Percentiles rank a stretch among this genome's conserved stretches.
Evolutionary conservation across 208 protist species (phyloP).

Genomic region (Leishmania tropica): DNA sequence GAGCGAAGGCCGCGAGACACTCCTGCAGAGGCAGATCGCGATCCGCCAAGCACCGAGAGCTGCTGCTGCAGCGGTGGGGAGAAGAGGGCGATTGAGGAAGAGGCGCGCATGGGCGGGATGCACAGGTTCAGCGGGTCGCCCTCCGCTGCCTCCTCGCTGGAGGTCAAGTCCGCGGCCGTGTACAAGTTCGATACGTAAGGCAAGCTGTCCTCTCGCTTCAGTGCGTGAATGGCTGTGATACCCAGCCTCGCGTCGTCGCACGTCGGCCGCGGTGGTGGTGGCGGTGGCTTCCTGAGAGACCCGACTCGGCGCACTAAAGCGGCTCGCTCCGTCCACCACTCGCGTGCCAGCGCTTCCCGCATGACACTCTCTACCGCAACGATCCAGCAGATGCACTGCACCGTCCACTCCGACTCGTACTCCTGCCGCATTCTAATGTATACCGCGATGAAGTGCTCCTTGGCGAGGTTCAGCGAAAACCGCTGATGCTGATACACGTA

Average conservation of each 20-base stretch:
- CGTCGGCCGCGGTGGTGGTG: neutral
- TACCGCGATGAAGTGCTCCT: constrained; percentile 43
- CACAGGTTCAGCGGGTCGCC: constrained; percentile 8
- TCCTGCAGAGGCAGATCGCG: neutral
- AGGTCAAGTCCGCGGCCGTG: constrained; percentile 30
- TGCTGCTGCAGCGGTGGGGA: neutral
- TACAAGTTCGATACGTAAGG: constrained; percentile 14
- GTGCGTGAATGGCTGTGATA: neutral
- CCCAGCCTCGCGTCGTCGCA: neutral
- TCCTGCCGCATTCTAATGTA: constrained; percentile 37
- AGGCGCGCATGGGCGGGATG: constrained; percentile 5
- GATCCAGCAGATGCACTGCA: constrained; percentile 25
- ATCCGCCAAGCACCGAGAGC: neutral
- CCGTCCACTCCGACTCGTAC: constrained; percentile 34
- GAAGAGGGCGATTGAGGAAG: neutral
- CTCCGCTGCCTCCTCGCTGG: constrained; percentile 16
- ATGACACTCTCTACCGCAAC: constrained; percentile 12
- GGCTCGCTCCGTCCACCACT: constrained; percentile 20
- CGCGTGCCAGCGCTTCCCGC: constrained; percentile 16
- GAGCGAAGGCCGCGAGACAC: neutral
- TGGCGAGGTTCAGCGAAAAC: constrained; percentile 24
- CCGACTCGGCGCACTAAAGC: constrained; percentile 7
- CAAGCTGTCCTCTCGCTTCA: constrained; percentile 28
- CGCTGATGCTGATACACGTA: constrained; percentile 19
- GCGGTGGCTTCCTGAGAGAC: neutral